These are phyloP conservation scores for Lumnitzera racemosa DNA, from an alignment of 345 rosid genomes.

Conservation along the genomic window DNA sequence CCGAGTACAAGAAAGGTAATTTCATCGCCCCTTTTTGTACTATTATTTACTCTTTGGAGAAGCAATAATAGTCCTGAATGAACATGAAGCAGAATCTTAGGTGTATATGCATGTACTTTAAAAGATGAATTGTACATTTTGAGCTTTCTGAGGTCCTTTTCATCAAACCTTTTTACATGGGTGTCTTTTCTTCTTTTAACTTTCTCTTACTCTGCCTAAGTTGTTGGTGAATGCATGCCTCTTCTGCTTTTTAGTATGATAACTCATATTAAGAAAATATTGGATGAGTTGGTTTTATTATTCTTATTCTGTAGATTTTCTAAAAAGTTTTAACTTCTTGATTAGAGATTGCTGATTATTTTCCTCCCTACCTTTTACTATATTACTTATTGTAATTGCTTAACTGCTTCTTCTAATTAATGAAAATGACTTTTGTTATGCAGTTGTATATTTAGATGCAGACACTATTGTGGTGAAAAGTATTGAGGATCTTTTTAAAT, in stretches of 20 bases:
- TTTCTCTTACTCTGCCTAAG: no score
- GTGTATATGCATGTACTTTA: no score
- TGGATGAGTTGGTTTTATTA: neutral
- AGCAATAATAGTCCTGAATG: no score
- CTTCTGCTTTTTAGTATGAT: neutral
- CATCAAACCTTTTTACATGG: no score
- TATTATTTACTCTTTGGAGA: no score
- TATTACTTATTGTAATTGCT: neutral
- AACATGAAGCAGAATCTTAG: no score
- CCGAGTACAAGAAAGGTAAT: slow-evolving; percentile 74
- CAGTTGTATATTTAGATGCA: slow-evolving; percentile 93
- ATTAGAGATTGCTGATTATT: neutral
- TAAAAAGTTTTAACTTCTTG: neutral
- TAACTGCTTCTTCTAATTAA: neutral
- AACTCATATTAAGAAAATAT: no score
- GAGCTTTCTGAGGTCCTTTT: no score
- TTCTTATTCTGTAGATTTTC: neutral
- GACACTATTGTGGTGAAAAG: slow-evolving; percentile 92
- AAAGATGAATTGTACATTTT: no score
- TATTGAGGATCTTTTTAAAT: slow-evolving; percentile 80
- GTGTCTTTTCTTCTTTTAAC: no score
- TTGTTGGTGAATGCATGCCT: no score
- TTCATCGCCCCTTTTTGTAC: neutral
- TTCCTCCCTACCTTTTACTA: neutral
- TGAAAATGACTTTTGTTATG: slow-evolving; percentile 13